Conservation (phyloP, 2,329 filamentous ascomycete species). For the Phialophora verrucosa region DNA sequence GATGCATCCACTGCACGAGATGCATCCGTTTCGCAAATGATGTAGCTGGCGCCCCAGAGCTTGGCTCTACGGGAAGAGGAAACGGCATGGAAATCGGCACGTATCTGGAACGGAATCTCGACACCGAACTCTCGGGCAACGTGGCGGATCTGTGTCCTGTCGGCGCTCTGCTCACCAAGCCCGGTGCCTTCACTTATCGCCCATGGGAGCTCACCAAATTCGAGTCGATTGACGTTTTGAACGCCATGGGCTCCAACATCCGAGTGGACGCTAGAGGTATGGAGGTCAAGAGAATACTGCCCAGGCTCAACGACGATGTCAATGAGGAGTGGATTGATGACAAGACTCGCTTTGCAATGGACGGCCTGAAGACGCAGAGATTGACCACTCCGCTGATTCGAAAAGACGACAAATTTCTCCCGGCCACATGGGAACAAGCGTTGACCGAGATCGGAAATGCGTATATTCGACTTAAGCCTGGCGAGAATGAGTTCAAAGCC, state of each 20-base stretch:
- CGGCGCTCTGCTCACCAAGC: slow-evolving; percentile 93
- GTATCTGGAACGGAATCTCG: slow-evolving; percentile 91
- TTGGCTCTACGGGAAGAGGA: slow-evolving; percentile 91
- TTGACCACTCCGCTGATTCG: slow-evolving; percentile 91
- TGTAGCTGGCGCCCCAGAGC: slow-evolving; percentile 90
- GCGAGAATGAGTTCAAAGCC: slow-evolving; percentile 94
- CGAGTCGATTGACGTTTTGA: slow-evolving; percentile 92
- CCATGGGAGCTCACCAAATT: slow-evolving; percentile 98
- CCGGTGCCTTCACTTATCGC: slow-evolving; percentile 93
- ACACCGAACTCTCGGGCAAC: slow-evolving; percentile 94
- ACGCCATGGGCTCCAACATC: slow-evolving; percentile 92
- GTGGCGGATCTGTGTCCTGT: slow-evolving; percentile 98
- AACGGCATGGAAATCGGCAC: slow-evolving; percentile 98
- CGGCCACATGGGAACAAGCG: slow-evolving; percentile 94
- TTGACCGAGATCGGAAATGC: slow-evolving; percentile 83
- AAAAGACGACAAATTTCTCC: slow-evolving; percentile 86
- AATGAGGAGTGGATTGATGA: slow-evolving; percentile 99
- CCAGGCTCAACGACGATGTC: slow-evolving; percentile 93
- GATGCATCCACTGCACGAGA: slow-evolving; percentile 98
- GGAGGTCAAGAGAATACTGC: slow-evolving; percentile 93
- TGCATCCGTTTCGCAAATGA: slow-evolving; percentile 98
- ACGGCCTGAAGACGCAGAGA: slow-evolving; percentile 94
- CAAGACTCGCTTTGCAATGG: slow-evolving; percentile 94
- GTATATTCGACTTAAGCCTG: slow-evolving; percentile 77
- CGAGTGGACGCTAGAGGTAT: slow-evolving; percentile 90